These are phyloP conservation scores for Colletotrichum navitas DNA, from an alignment of 2,329 filamentous ascomycete genomes.

Conservation along the genomic window DNA sequence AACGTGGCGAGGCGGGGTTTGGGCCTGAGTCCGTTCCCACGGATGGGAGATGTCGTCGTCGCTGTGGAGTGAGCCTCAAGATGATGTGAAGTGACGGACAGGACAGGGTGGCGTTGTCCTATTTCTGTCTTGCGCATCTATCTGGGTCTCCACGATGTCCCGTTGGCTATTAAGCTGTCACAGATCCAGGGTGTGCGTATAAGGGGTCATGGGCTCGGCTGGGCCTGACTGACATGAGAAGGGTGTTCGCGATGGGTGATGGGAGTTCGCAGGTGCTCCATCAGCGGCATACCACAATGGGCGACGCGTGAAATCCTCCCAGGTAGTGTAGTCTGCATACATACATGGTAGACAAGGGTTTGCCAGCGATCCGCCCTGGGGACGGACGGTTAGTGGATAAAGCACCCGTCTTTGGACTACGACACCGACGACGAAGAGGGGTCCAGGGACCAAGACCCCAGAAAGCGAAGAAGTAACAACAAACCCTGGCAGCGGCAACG, in stretches of 20 bases:
- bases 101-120: neutral
- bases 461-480: neutral
- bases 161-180: neutral
- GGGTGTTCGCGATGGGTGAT: conserved; percentile 11
- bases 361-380: conserved; percentile 1
- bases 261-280: conserved; percentile 10
- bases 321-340: neutral
- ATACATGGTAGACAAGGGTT: conserved; percentile 1
- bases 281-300: conserved; percentile 1
- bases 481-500: conserved; percentile 10
- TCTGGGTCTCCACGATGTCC: conserved; percentile 1
- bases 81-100: conserved; percentile 7
- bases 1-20: conserved; percentile 7
- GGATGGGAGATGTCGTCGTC: conserved; percentile 2
- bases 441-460: neutral
- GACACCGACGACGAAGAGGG: neutral
- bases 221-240: neutral
- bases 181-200: neutral
- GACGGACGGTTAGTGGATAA: neutral
- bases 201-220: neutral
- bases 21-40: neutral
- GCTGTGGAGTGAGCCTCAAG: conserved; percentile 20
- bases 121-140: conserved; percentile 1
- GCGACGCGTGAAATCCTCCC: conserved; percentile 14
- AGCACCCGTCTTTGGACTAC: neutral